phyloP scores from a whole-genome alignment of 768 basidiomycete genomes.

The Mycena rosella region DNA sequence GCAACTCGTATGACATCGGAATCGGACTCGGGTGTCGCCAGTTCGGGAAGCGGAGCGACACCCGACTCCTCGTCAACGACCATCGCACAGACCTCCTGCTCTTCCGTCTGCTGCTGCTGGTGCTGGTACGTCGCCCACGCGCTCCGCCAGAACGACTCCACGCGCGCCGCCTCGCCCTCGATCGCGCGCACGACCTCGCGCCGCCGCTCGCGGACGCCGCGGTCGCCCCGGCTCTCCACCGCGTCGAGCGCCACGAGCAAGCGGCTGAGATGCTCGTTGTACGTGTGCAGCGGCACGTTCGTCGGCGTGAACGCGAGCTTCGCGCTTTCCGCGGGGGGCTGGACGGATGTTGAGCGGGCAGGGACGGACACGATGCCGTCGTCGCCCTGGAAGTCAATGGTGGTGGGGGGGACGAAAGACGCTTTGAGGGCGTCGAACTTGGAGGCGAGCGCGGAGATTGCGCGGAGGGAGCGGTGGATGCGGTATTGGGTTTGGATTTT shows the following conservation, averaged over 20 bases:
- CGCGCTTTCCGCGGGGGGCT: constrained; percentile 36
- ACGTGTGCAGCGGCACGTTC: constrained; percentile 72
- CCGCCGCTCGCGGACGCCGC: constrained; percentile 63
- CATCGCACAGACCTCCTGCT: constrained; percentile 31
- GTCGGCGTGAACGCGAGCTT: constrained; percentile 71
- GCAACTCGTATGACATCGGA: constrained; percentile 13
- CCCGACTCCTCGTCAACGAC: constrained; percentile 20
- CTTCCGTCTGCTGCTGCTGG: constrained; percentile 18
- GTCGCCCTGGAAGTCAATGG: constrained; percentile 61
- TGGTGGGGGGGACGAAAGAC: constrained; percentile 58
- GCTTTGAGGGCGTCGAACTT: constrained; percentile 59
- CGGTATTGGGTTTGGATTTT: constrained; percentile 64
- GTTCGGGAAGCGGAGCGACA: constrained; percentile 10
- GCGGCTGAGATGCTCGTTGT: constrained; percentile 72
- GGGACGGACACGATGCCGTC: constrained; percentile 47
- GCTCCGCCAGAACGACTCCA: constrained; percentile 62
- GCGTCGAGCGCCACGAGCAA: constrained; percentile 77
- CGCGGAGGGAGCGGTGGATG: constrained; percentile 53
- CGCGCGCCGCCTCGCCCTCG: constrained; percentile 67
- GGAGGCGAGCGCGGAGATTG: constrained; percentile 54
- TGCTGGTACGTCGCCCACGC: constrained; percentile 48
- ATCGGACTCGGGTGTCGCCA: constrained; percentile 22
- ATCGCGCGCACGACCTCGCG: constrained; percentile 67
- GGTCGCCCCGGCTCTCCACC: constrained; percentile 73
- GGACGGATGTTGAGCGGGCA: constrained; percentile 36